Base-by-base conservation (phyloP, 2,329 filamentous ascomycete genomes). In the Sclerotinia trifoliorum region DNA sequence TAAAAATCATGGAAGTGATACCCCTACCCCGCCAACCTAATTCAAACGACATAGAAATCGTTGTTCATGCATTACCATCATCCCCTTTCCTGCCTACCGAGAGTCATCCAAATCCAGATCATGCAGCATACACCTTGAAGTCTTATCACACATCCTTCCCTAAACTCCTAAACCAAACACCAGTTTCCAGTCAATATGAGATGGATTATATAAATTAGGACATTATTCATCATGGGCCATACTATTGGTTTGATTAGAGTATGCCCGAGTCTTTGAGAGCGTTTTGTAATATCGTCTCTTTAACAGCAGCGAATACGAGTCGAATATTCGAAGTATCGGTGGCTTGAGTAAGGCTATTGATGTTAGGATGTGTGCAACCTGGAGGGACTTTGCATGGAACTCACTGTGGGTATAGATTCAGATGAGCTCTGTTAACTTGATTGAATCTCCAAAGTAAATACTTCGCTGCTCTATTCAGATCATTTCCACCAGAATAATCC, bases 321-420 rank as follows among this genome's bases (percentile, higher is more conserved):
- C 95, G 92, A 76, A 99, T 97, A 78, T 99, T 99, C 65, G 94
- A 97, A 5, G 95, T 99, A 79, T 99, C 95, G 72, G 95, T 99
- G 57, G 95, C 95, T 90, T 99, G 95, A 46, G 95, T 99, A 71
- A 99, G 86, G 80, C 94, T 98, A 75, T 24, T 63, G n/a, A 49
- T 19, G 68, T 75, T 69, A 76, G 71, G 71, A 72, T 57, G 51
- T 42, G 15, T 32, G 29, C 52, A 19, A 24, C 19, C 5, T 58
- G 39, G 49, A 55, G 54, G 8, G 46, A 21, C 66, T 19, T 24
- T 1, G 29, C 48, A 49, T 7, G 29, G 26, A 35, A 86, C 93
- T 81, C 86, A 97, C 95, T 99, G 95, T 78, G 95, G 95, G 79
- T 98, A 99, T 66, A 99, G 84, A 77, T 98, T 98, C 56, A 99